A percentile compares a stretch with the other conserved stretches of the same genome.
Evolutionary conservation across 805 yeast species (phyloP).

Genomic region (Saccharomycopsis fermentans): DNA sequence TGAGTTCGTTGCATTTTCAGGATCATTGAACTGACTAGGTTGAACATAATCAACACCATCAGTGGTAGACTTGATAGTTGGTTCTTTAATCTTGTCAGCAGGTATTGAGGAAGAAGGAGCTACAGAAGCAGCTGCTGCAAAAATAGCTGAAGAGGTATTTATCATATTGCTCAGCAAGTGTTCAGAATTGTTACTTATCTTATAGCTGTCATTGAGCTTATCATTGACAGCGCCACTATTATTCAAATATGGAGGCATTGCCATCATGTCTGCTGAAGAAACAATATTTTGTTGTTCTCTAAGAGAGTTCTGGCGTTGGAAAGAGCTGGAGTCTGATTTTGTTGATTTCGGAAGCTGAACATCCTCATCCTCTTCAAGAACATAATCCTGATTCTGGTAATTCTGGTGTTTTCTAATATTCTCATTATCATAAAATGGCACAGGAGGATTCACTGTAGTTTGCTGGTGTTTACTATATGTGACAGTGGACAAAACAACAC

Average conservation of each 20-base stretch:
- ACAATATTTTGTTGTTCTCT: neutral
- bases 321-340: neutral
- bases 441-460: neutral
- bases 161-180: neutral
- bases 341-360: neutral
- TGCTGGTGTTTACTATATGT: neutral
- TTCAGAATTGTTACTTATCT: neutral
- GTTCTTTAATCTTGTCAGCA: neutral
- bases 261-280: slow-evolving; percentile 4
- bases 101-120: neutral
- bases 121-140: slow-evolving; percentile 9
- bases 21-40: neutral
- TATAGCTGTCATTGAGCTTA: neutral
- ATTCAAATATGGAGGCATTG: slow-evolving; percentile 18
- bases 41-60: slow-evolving; percentile 4
- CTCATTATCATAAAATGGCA: neutral
- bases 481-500: slow-evolving; percentile 13
- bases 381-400: neutral
- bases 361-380: neutral
- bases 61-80: slow-evolving; percentile 9
- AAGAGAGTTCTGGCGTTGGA: neutral
- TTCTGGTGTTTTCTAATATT: neutral
- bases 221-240: slow-evolving; percentile 9
- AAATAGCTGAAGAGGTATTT: slow-evolving; percentile 14
- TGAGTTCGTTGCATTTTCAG: neutral